These are phyloP conservation scores for Kalmusia sp. DNA, from an alignment of 2,329 filamentous ascomycete species.

Conservation along the genomic window DNA sequence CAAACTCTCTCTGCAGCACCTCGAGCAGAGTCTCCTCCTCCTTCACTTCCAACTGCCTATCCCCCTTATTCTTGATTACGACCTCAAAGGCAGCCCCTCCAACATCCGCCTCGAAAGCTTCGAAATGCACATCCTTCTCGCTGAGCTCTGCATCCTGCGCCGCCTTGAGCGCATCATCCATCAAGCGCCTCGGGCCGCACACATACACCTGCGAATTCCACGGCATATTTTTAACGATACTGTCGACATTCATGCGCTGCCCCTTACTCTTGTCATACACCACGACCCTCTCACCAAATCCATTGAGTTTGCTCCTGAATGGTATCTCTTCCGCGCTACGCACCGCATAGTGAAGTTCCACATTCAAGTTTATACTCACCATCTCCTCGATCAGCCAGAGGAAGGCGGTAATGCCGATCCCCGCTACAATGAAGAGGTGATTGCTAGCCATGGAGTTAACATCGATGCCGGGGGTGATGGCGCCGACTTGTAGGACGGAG, in stretches of 20 bases:
- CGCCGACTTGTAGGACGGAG: background rate
- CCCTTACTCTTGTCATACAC: constrained; percentile 4
- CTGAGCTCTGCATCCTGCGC: background rate
- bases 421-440: constrained; percentile 8
- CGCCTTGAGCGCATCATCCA: constrained; percentile 2
- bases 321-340: background rate
- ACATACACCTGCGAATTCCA: constrained; percentile 5
- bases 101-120: constrained; percentile 4
- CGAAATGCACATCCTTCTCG: constrained; percentile 5
- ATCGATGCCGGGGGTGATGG: constrained; percentile 1
- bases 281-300: background rate
- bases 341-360: constrained; percentile 9
- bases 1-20: constrained; percentile 5
- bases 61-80: background rate
- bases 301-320: background rate
- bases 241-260: background rate
- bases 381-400: constrained; percentile 6
- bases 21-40: constrained; percentile 9
- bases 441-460: constrained; percentile 6
- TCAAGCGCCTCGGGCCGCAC: constrained; percentile 2
- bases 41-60: background rate
- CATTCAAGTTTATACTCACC: constrained; percentile 1
- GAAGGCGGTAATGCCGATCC: constrained; percentile 11
- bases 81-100: constrained; percentile 6
- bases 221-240: background rate